These are phyloP conservation scores for Rostrohypoxylon terebratum DNA, from an alignment of 495 filamentous ascomycete genomes.

Conservation along the genomic window DNA sequence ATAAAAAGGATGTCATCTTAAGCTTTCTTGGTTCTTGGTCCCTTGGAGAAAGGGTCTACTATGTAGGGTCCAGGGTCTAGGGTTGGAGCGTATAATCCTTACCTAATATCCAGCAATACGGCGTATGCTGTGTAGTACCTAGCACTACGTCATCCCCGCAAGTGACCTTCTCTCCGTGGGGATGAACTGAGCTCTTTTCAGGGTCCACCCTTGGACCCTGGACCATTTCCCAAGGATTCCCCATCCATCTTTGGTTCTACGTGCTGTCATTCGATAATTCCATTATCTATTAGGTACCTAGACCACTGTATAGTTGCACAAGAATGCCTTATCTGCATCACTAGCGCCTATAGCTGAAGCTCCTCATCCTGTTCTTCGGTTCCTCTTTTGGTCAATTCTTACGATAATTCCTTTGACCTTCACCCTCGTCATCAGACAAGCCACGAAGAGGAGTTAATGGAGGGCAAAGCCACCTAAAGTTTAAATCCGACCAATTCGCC, in stretches of 20 bases:
- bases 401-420: background rate
- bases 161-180: background rate
- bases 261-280: background rate
- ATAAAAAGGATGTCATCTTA: conserved; percentile 30
- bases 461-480: background rate
- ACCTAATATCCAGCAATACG: background rate
- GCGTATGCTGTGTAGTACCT: background rate
- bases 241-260: background rate
- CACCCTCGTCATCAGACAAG: background rate
- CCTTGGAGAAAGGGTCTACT: background rate
- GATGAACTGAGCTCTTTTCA: background rate
- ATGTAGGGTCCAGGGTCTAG: background rate
- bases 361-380: background rate
- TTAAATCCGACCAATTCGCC: background rate
- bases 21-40: conserved; percentile 37
- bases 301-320: background rate
- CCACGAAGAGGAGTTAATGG: background rate
- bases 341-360: conserved; percentile 19
- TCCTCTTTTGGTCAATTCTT: conserved; percentile 5
- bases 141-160: conserved; percentile 8
- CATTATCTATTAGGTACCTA: too few relatives aligned
- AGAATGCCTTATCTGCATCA: background rate
- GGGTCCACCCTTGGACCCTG: background rate
- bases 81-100: background rate
- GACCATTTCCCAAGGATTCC: background rate